Conservation (phyloP, 2,329 filamentous ascomycete genomes). For the Aureobasidium sp. region DNA sequence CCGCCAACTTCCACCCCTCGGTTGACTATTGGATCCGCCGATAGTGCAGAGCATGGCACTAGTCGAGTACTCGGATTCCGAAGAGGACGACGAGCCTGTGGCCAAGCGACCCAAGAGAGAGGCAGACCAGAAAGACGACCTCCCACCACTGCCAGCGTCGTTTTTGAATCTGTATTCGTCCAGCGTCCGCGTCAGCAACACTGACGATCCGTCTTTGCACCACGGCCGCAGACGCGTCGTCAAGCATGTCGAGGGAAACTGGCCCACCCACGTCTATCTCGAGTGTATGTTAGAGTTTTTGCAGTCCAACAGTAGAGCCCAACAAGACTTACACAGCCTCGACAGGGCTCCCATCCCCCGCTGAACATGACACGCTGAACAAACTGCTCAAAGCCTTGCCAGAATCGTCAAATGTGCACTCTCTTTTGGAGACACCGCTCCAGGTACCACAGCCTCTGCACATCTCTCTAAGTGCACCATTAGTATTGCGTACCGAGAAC, state of each 20-base stretch:
- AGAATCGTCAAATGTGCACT: slow-evolving; percentile 41
- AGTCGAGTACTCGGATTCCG: slow-evolving; percentile 56
- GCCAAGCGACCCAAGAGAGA: slow-evolving; percentile 1
- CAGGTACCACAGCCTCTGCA: slow-evolving; percentile 73
- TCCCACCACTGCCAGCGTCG: slow-evolving; percentile 54
- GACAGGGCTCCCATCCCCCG: slow-evolving; percentile 2
- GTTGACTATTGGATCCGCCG: neutral
- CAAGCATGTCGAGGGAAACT: slow-evolving; percentile 80
- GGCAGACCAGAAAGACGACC: slow-evolving; percentile 4
- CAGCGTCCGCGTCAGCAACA: slow-evolving; percentile 64
- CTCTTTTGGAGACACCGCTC: slow-evolving; percentile 68
- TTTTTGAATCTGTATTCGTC: slow-evolving; percentile 90
- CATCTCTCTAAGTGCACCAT: slow-evolving; percentile 77
- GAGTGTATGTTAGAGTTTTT: slow-evolving; percentile 60
- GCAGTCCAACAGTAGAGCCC: neutral
- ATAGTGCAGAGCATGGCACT: slow-evolving; percentile 43
- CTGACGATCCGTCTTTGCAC: slow-evolving; percentile 77
- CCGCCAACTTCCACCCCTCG: slow-evolving; percentile 1
- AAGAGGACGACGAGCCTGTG: slow-evolving; percentile 27
- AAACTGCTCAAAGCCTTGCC: neutral
- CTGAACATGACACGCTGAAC: neutral
- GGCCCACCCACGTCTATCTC: slow-evolving; percentile 86
- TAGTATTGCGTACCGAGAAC: slow-evolving; percentile 63
- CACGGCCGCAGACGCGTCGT: slow-evolving; percentile 72
- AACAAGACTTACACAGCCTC: neutral